Base-by-base conservation (phyloP, 2,329 filamentous ascomycete species). In the Ascosphaera apis region DNA sequence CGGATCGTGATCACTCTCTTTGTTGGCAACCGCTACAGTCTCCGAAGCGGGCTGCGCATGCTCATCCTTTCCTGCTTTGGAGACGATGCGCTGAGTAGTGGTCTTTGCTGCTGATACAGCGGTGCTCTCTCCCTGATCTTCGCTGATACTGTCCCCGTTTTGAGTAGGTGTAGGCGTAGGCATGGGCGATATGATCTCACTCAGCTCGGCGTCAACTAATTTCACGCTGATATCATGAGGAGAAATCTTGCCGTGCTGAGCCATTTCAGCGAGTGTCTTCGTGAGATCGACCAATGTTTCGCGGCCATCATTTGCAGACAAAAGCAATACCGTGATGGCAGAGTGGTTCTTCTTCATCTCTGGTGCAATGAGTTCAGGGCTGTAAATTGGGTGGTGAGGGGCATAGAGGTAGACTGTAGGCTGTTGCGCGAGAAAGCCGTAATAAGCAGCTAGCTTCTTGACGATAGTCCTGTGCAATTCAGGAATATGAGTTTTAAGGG, bases 261-360 rank as follows among this genome's bases (percentile, higher is more conserved):
- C 79, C 88, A 98, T 95, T 50, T 92, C 81, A 4, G 86, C 72
- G 15, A 98, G 65, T 1, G 91, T 95, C 50, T 84, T 82, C 31
- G 88, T 98, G 33, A 98, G 67, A 54, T 98, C 88, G 30, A 98
- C 84, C 42, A 98, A 70, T 3, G 86, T 93, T 49, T 91, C 82
- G 37, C 86, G 72, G 34, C 88, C 86, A 47, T 98, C 88, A 38
- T 86, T 77, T 27, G 73, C 71, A 11, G 82, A 91, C 35, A 98
- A 69, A 28, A 98, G 69, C 39, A 92, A 69, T 13, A 95, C 56
- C 3, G 64, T 67, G 13, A 76, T 53, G 40, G 50, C 45, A 11
- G 45, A 41, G n/a, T 36, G 38, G 25, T 50, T 51, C 12, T 42
- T 42, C 13, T 44, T 46, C 15, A 44, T 36, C 42, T 36, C 41